Percentiles rank a stretch among this genome's conserved stretches.
These are phyloP conservation scores for Blastobotrys indianensis DNA, from an alignment of 1,139 yeast species.

Conservation along the genomic window DNA sequence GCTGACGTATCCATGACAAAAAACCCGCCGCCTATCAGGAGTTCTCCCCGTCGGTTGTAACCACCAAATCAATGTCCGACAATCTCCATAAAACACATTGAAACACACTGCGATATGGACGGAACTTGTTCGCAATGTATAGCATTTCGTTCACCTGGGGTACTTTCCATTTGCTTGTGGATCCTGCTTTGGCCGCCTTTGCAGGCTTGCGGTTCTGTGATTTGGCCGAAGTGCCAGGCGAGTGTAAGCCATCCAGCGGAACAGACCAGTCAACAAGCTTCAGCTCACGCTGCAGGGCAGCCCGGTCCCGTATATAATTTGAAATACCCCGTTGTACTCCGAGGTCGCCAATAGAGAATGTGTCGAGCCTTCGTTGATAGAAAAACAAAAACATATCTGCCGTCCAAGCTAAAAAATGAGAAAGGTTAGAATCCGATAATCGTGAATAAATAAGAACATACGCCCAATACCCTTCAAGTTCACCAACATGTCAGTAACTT, in stretches of 20 bases:
- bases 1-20: no score
- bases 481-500: conserved; percentile 50
- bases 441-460: neutral
- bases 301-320: conserved; percentile 52
- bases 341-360: conserved; percentile 73
- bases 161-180: conserved; percentile 35
- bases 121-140: conserved; percentile 50
- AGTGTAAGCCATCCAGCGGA: conserved; percentile 20
- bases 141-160: conserved; percentile 35
- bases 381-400: conserved; percentile 82
- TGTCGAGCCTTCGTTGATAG: conserved; percentile 58
- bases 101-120: conserved; percentile 63
- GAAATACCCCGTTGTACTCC: conserved; percentile 83
- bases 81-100: conserved; percentile 75
- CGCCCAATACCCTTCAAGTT: conserved; percentile 71
- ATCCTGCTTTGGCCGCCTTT: conserved; percentile 32
- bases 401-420: conserved; percentile 50
- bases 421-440: neutral
- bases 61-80: conserved; percentile 48
- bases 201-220: conserved; percentile 25
- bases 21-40: no score
- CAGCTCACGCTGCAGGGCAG: conserved; percentile 43
- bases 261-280: conserved; percentile 32
- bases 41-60: conserved; percentile 13
- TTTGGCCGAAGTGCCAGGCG: conserved; percentile 31